Conservation (phyloP, 179 eudicot species). For the Drosera spatulata region DNA sequence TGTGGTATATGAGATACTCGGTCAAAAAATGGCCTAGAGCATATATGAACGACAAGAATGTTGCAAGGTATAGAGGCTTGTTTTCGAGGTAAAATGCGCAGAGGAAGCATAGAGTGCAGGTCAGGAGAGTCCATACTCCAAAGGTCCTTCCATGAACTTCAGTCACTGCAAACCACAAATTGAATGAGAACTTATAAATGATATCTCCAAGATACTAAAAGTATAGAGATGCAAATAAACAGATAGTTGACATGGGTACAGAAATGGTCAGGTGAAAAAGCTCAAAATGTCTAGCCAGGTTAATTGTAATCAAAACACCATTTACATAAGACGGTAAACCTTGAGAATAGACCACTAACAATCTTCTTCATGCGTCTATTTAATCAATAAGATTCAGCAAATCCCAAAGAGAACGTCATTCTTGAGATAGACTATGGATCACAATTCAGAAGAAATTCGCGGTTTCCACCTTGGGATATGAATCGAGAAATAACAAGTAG, state of each 20-base stretch:
- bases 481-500: no score
- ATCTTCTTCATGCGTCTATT: no score
- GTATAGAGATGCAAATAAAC: neutral
- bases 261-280: no score
- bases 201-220: neutral
- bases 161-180: constrained; percentile 45
- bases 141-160: constrained; percentile 99
- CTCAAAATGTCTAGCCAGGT: no score
- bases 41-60: constrained; percentile 72
- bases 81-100: constrained; percentile 94
- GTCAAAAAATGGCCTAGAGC: constrained; percentile 91
- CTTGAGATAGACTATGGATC: no score
- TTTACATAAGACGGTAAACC: no score
- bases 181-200: neutral
- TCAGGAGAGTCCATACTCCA: constrained; percentile 95
- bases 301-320: no score
- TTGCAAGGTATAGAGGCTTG: constrained; percentile 80
- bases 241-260: neutral
- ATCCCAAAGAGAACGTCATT: no score
- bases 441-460: no score
- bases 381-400: no score
- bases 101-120: constrained; percentile 95
- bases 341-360: no score
- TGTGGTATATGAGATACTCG: constrained; percentile 68
- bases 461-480: no score